Base-by-base conservation (phyloP, 202 grass and related monocot species). In the Carex sylvatica region DNA sequence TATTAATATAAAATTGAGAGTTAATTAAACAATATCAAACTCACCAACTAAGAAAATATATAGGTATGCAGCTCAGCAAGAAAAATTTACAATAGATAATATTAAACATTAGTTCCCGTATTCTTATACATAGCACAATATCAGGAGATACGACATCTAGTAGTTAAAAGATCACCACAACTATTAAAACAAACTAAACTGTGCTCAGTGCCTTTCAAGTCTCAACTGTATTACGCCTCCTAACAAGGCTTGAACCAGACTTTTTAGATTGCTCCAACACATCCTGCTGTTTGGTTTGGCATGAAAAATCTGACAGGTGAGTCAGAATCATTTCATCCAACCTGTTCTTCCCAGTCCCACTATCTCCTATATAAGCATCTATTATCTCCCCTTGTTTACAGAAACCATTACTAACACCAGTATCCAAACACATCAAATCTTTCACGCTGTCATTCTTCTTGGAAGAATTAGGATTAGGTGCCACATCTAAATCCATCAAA, bases 401-500 rank as follows among this genome's bases (percentile, higher is more conserved):
- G 65, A 65, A 63, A 23, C 10, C 15, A 33, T 4, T 42, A 36
- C 2, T 65, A 65, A 28, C n/a, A 77, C 3, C 73, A 9, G 60
- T 80, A 80, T 30, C 15, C 22, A 82, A 67, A 53, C 80, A 82
- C 61, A 82, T 66, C 63, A 82, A 82, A 68, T 69, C 80, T 46
- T 82, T 82, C 62, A 82, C 69, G 31, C 28, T 15, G 49, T 82
- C 61, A 68, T 65, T 82, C 24, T 65, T 68, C 40, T 69, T 40
- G 20, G 8, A 38, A 68, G 55, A 22, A 67, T 44, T 38, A 82
- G 16, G 13, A 55, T 51, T 15, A 19, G 61, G 38, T 11, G 16
- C 63, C 42, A 82, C 49, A 54, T 82, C 80, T 54, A 66, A 63
- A 82, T 82, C 80, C 80, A 82, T 82, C 23, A 82, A 49, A 36